Percentiles rank a stretch among this genome's conserved stretches.
These are phyloP conservation scores for Acanthamoeba lenticulata DNA, from an alignment of 208 protist genomes.

Conservation along the genomic window DNA sequence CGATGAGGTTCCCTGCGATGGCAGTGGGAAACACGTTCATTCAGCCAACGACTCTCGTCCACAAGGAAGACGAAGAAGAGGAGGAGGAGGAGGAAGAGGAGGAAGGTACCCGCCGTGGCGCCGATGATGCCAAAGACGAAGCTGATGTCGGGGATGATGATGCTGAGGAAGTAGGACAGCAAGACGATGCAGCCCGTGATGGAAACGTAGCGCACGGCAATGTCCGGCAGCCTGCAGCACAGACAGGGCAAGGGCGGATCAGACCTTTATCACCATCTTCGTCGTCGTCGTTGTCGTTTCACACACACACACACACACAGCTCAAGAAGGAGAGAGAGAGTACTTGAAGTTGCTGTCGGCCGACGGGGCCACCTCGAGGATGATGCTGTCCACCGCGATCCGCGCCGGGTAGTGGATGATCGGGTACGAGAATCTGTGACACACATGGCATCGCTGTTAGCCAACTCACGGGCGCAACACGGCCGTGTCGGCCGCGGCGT, in stretches of 20 bases:
- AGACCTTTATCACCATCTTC: too few relatives aligned
- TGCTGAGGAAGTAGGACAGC: conserved; percentile 50
- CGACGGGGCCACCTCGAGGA: neutral
- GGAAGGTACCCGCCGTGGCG: conserved; percentile 1
- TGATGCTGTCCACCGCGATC: neutral
- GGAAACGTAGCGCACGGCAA: neutral
- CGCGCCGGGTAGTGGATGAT: conserved; percentile 29
- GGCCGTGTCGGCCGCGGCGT: neutral
- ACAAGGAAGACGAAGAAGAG: neutral
- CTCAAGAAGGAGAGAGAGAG: neutral
- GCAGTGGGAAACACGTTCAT: neutral
- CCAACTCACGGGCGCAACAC: too few relatives aligned
- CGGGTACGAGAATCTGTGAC: neutral
- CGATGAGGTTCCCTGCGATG: conserved; percentile 37
- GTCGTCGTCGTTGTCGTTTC: too few relatives aligned
- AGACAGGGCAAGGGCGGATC: too few relatives aligned
- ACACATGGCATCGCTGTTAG: neutral
- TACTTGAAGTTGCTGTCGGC: neutral
- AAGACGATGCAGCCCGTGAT: neutral
- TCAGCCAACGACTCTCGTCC: neutral
- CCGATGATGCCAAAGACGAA: conserved; percentile 18
- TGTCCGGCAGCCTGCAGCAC: conserved; percentile 10
- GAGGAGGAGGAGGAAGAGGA: neutral
- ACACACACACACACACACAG: too few relatives aligned
- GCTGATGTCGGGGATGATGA: conserved; percentile 45